Evolutionary conservation across 106 monocot species (phyloP), one percentile per base, ranked within the genome.

Genomic region (Iris macrosiphon): DNA sequence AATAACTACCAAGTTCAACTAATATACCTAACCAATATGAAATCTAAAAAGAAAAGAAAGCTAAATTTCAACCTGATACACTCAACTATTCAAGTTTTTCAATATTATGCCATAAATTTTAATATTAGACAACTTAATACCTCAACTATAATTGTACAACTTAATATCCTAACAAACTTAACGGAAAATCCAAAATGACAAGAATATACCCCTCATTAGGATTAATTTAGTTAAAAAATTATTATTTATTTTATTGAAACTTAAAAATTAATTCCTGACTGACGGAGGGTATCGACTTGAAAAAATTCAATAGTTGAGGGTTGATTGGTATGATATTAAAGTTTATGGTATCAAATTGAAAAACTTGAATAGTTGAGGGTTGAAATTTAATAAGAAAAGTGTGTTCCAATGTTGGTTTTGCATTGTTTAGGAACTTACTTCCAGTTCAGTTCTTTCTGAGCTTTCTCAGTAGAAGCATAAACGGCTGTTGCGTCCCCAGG

Each of bases 401-500:
- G 2, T 31, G 4, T 35, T 35, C 10, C 7, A 4, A 4, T 4
- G 10, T 6, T 6, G 10, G 34, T 35, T 10, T 35, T 6, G 4
- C 34, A 35, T 35, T 35, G 10, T 35, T 4, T 6, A 35, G 34
- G 34, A 29, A 42, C 49, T 62, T 83, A 88, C 88, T 64, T 79
- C 88, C 88, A 88, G 13, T 76, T 83, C 22, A 88, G 79, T 58
- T 88, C 79, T 42, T 76, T 79, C 14, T 65, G 34, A 29, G 83
- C 88, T 65, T 76, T 76, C 49, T 79, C 76, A 12, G 82, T 76
- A 19, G 88, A 88, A 16, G 88, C 76, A 63, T 76, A 83, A 52
- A 88, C 79, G 31, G 46, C 73, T 4, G 83, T 88, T 31, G 83
- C 79, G 68, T 88, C 88, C 28, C 91, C 91, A 1, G 81, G 72